A percentile compares a stretch with the other conserved stretches of the same genome.
These are phyloP conservation scores for Pleurotus cornucopiae DNA, from an alignment of 768 basidiomycete species.

Conservation along the genomic window DNA sequence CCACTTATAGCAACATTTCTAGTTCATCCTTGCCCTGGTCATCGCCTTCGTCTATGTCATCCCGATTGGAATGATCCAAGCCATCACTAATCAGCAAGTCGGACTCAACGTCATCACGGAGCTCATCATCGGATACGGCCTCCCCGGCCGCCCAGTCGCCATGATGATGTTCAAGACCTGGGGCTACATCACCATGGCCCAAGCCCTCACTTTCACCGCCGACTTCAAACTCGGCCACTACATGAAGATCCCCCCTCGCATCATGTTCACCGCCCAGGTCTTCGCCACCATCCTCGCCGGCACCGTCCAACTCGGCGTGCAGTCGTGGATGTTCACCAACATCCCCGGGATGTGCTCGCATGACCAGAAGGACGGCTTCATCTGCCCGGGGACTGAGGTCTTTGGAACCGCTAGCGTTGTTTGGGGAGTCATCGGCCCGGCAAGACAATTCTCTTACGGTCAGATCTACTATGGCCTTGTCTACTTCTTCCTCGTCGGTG, in stretches of 20 bases:
- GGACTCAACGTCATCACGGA: conserved; percentile 65
- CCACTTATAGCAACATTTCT: conserved; percentile 38
- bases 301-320: conserved; percentile 72
- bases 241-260: conserved; percentile 70
- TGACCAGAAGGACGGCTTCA: conserved; percentile 58
- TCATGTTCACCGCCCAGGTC: conserved; percentile 72
- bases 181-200: conserved; percentile 66
- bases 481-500: conserved; percentile 79
- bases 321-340: conserved; percentile 74
- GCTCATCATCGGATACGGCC: conserved; percentile 73
- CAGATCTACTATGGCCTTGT: conserved; percentile 55
- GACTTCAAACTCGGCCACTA: conserved; percentile 82
- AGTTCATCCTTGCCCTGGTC: conserved; percentile 66
- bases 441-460: conserved; percentile 63
- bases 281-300: conserved; percentile 65
- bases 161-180: conserved; percentile 88
- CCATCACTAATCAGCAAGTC: conserved; percentile 52
- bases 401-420: conserved; percentile 80
- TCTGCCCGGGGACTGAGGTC: conserved; percentile 65
- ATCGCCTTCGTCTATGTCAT: conserved; percentile 67
- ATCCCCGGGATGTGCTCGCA: conserved; percentile 56
- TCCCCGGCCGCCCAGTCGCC: conserved; percentile 75
- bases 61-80: conserved; percentile 74
- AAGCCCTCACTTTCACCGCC: conserved; percentile 61
- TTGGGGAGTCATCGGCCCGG: conserved; percentile 81